phyloP scores from a whole-genome alignment of 108 stramenopile species.

The Cyclostephanos invisitatus region DNA sequence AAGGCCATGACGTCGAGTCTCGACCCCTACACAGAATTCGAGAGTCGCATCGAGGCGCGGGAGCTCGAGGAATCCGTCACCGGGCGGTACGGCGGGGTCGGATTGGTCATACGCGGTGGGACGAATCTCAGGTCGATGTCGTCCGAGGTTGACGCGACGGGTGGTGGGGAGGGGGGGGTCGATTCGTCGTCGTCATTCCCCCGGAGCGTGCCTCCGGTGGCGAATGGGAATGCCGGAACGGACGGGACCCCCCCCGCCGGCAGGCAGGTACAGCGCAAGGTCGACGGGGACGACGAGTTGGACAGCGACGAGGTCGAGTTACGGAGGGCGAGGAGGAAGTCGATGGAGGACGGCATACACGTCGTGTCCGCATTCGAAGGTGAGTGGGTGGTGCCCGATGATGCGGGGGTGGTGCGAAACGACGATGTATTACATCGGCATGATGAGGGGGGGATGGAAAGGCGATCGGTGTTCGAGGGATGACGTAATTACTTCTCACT shows the following conservation, averaged over 20 bases:
- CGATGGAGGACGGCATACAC: slow-evolving; percentile 68
- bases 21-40: slow-evolving; percentile 98
- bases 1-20: slow-evolving; percentile 90
- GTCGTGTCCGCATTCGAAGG: slow-evolving; percentile 95
- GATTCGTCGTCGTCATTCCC: slow-evolving; percentile 2
- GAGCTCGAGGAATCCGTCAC: slow-evolving; percentile 84
- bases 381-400: slow-evolving; percentile 89
- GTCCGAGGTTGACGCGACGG: slow-evolving; percentile 10
- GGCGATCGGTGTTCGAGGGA: no score
- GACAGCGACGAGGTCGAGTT: slow-evolving; percentile 32
- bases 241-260: not conserved
- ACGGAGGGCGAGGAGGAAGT: slow-evolving; percentile 48
- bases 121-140: slow-evolving; percentile 30
- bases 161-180: not conserved
- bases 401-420: slow-evolving; percentile 79
- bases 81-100: slow-evolving; percentile 93
- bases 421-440: no score
- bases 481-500: no score
- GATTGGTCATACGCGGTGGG: slow-evolving; percentile 88
- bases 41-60: slow-evolving; percentile 71
- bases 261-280: slow-evolving; percentile 19
- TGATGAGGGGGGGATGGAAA: no score
- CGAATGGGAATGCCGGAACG: not conserved
- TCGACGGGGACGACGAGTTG: slow-evolving; percentile 52
- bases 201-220: not conserved